Conservation (phyloP, 2,329 filamentous ascomycete genomes). For the Samsoniella hepiali region DNA sequence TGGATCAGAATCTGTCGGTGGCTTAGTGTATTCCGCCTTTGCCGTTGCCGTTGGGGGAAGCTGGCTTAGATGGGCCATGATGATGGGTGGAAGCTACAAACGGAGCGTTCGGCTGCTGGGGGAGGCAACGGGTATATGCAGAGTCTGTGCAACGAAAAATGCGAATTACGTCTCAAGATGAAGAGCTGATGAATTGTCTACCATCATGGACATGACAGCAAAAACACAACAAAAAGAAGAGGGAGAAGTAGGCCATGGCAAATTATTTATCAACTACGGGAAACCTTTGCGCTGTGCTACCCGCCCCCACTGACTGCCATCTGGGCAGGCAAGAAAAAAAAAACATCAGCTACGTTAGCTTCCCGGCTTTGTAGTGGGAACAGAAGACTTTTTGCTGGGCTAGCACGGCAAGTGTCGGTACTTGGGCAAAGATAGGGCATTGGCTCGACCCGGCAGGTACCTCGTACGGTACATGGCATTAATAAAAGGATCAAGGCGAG, state of each 20-base stretch:
- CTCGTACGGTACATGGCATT: not conserved
- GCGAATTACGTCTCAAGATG: not conserved
- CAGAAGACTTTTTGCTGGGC: not conserved
- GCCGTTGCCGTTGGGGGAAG: constrained; percentile 22
- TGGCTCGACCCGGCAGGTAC: not conserved
- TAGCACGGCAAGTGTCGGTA: constrained; percentile 1
- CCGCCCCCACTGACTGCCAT: not conserved
- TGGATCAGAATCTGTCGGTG: constrained; percentile 34
- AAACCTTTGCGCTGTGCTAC: constrained; percentile 12
- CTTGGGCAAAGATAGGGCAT: not conserved
- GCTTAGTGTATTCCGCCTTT: constrained; percentile 22
- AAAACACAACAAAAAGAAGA: not conserved
- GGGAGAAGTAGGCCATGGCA: not conserved
- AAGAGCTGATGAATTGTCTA: not conserved
- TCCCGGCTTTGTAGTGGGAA: not conserved
- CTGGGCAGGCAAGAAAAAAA: constrained; percentile 13
- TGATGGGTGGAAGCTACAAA: not conserved
- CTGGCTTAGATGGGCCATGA: not conserved
- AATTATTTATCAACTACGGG: constrained; percentile 16
- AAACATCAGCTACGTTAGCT: not conserved
- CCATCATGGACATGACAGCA: not conserved
- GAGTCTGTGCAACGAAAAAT: not conserved
- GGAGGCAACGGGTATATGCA: not conserved
- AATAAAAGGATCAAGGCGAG: not conserved
- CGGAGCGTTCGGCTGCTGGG: not conserved